phyloP scores from a whole-genome alignment of 2,329 filamentous ascomycete species.

The Penicillium sp. region DNA sequence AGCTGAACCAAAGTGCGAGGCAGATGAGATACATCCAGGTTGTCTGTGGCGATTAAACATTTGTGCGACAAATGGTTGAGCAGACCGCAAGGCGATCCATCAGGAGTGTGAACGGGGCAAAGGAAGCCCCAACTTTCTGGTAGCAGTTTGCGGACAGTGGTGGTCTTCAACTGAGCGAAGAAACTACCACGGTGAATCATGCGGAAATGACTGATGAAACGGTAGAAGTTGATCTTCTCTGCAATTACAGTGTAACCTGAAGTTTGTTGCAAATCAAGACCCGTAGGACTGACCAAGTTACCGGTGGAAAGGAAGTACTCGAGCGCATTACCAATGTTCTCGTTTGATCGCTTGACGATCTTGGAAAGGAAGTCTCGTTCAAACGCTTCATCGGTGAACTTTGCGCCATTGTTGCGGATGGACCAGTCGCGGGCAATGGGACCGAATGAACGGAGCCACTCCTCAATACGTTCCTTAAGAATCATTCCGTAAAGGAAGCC shows the following conservation, averaged over 20 bases:
- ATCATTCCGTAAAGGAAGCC: constrained; percentile 95
- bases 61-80: constrained; percentile 95
- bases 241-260: constrained; percentile 96
- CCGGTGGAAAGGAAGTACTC: constrained; percentile 97
- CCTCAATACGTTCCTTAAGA: constrained; percentile 89
- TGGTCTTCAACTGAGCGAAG: constrained; percentile 96
- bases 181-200: constrained; percentile 99
- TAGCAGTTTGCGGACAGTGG: constrained; percentile 88
- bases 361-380: constrained; percentile 72
- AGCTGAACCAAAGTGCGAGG: constrained; percentile 73
- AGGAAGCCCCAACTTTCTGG: constrained; percentile 98
- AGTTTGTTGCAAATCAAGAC: constrained; percentile 88
- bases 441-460: constrained; percentile 71
- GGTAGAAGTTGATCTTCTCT: constrained; percentile 97
- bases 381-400: constrained; percentile 75
- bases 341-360: constrained; percentile 77
- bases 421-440: constrained; percentile 54
- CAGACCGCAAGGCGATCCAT: constrained; percentile 90
- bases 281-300: constrained; percentile 86
- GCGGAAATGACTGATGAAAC: constrained; percentile 97
- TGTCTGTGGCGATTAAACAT: constrained; percentile 78
- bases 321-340: constrained; percentile 80
- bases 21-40: constrained; percentile 70
- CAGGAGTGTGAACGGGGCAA: constrained; percentile 94
- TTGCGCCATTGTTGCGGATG: constrained; percentile 48